Conservation (phyloP, 2,329 filamentous ascomycete genomes). For the Alternaria postmessia region DNA sequence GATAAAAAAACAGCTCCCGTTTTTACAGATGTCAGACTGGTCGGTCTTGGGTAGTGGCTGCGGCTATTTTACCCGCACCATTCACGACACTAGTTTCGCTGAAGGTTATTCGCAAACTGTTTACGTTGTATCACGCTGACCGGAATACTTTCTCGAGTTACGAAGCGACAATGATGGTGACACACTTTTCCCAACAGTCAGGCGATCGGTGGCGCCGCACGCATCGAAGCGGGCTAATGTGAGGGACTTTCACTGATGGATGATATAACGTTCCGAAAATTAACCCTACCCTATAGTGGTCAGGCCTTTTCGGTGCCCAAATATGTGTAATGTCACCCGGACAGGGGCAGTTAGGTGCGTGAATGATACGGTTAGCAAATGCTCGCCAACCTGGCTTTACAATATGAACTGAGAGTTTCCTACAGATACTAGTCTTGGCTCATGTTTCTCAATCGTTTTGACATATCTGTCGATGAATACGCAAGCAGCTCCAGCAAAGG, state of each 20-base stretch:
- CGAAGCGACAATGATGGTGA: neutral
- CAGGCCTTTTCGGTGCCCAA: neutral
- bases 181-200: slow-evolving; percentile 1
- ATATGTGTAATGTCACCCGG: neutral
- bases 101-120: slow-evolving; percentile 20
- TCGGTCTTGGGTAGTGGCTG: neutral
- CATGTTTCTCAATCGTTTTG: neutral
- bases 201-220: neutral
- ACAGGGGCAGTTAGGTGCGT: neutral
- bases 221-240: neutral
- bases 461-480: neutral
- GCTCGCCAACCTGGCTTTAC: neutral
- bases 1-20: neutral
- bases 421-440: neutral
- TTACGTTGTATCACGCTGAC: slow-evolving; percentile 19
- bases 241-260: neutral
- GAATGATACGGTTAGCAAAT: neutral
- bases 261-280: neutral
- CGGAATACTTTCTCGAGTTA: neutral
- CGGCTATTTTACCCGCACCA: slow-evolving; percentile 3
- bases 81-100: neutral
- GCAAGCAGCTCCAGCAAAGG: neutral
- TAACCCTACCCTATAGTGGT: neutral
- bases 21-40: neutral
- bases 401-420: neutral